Conservation (phyloP, 306 rosid genomes). For the Gleditsia sinensis region DNA sequence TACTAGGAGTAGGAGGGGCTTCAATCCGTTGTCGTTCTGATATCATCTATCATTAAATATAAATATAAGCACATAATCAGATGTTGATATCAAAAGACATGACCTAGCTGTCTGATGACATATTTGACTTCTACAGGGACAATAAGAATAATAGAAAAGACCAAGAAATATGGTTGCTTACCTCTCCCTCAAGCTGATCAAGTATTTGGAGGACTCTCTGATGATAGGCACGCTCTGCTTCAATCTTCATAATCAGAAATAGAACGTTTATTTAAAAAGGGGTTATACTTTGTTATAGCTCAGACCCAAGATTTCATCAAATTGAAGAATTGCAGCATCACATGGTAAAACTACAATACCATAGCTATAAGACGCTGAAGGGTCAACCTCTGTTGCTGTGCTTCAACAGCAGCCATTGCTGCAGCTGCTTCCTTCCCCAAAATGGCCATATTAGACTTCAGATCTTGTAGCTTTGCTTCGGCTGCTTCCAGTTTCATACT, state of each 20-base stretch:
- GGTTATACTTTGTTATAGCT: conserved; percentile 22
- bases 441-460: conserved; percentile 82
- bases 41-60: conserved; percentile 64
- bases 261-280: conserved; percentile 7
- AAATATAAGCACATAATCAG: conserved; percentile 28
- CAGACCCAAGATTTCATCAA: conserved; percentile 7
- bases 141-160: conserved; percentile 18
- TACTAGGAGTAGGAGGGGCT: conserved; percentile 77
- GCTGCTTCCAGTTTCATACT: conserved; percentile 83
- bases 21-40: conserved; percentile 89
- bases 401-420: conserved; percentile 98
- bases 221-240: conserved; percentile 91
- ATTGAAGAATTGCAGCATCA: conserved; percentile 8
- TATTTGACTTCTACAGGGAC: neutral
- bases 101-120: conserved; percentile 16
- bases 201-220: conserved; percentile 84
- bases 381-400: conserved; percentile 95
- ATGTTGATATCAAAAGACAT: conserved; percentile 30
- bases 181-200: conserved; percentile 97
- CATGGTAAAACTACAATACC: conserved; percentile 51
- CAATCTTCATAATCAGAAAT: conserved; percentile 63
- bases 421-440: conserved; percentile 98
- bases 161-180: conserved; percentile 27
- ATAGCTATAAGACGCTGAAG: conserved; percentile 93
- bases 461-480: conserved; percentile 82